These are phyloP conservation scores for Diaporthe capsici DNA, from an alignment of 2,329 filamentous ascomycete genomes.

Conservation along the genomic window DNA sequence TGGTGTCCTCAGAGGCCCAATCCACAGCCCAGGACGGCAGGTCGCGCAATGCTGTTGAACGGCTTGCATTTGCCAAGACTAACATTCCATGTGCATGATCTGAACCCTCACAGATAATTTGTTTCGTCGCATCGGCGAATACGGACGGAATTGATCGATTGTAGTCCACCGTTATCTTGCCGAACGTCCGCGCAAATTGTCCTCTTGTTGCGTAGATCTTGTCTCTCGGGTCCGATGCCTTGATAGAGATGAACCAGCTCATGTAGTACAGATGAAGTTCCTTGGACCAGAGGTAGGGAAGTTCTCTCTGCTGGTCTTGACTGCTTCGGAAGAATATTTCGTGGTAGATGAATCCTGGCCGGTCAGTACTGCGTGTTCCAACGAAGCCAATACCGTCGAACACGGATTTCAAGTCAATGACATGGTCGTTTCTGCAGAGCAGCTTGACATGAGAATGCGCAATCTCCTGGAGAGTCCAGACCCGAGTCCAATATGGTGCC, in stretches of 20 bases:
- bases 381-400: not conserved
- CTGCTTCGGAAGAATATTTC: not conserved
- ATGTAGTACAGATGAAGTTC: not conserved
- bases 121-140: not conserved
- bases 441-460: not conserved
- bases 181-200: not conserved
- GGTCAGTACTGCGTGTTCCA: not conserved
- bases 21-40: not conserved
- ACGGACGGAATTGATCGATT: not conserved
- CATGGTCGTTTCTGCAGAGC: not conserved
- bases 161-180: not conserved
- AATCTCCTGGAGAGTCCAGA: not conserved
- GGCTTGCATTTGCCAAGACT: not conserved
- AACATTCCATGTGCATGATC: not conserved
- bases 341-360: not conserved
- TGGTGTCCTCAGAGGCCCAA: not conserved
- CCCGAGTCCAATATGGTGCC: not conserved
- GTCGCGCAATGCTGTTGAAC: not conserved
- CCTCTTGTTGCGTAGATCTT: not conserved
- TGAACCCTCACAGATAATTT: not conserved
- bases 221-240: not conserved
- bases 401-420: not conserved
- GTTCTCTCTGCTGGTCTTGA: not conserved
- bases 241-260: not conserved
- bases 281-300: rapidly evolving